Conservation (phyloP, 148 eudicot species). For the Nyssa sinensis region DNA sequence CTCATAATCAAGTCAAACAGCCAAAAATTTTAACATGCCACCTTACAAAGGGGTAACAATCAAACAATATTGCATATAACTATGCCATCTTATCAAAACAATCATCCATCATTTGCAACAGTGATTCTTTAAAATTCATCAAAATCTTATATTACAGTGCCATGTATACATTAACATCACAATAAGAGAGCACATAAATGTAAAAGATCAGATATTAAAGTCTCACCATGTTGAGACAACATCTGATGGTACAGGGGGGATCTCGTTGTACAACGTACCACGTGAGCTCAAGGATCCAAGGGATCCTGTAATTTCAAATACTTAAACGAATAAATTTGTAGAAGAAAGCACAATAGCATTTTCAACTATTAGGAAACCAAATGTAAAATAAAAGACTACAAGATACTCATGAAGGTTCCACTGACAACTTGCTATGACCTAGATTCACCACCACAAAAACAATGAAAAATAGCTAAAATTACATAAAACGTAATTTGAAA, state of each 20-base stretch:
- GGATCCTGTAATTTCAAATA: conserved; percentile 46
- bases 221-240: conserved; percentile 75
- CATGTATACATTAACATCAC: neutral
- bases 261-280: conserved; percentile 79
- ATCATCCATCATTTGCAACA: neutral
- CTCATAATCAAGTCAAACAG: too few species aligned
- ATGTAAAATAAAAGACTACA: neutral
- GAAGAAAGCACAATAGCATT: conserved; percentile 12
- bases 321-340: conserved; percentile 1
- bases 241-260: conserved; percentile 34
- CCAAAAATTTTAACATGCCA: neutral
- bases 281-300: conserved; percentile 84
- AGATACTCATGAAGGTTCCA: neutral
- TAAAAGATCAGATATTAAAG: conserved; percentile 11
- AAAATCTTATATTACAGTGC: neutral
- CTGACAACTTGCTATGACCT: neutral
- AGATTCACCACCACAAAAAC: neutral
- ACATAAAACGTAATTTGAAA: neutral
- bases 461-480: neutral
- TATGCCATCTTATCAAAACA: neutral
- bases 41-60: neutral
- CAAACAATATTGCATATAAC: neutral
- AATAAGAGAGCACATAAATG: neutral
- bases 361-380: neutral
- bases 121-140: neutral